Base-by-base conservation (phyloP, 179 eudicot genomes). In the Silene vulgaris region DNA sequence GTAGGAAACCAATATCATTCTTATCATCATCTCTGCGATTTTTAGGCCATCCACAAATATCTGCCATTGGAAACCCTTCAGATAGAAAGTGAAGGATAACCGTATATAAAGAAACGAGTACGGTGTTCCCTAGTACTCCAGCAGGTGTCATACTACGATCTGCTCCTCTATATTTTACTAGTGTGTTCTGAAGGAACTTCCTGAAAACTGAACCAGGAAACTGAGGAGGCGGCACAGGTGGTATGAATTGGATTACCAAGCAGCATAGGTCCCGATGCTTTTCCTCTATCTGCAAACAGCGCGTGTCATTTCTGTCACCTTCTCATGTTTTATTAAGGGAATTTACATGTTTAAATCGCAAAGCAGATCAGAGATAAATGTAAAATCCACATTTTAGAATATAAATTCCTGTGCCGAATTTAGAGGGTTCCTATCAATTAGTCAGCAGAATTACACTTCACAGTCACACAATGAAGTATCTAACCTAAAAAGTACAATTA, bases 191-290 rank as follows among this genome's bases (percentile, higher is more conserved):
- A 76, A 94, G 84, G 72, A 94, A 90, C 66, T 90, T 87, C 86
- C 90, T 87, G 74, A 94, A 92, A 75, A 92, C 89, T 21, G 94
- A 90, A 73, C 98, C 98, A 77, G 98, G 98, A 76, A 88, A 82
- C 88, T 92, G 98, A 76, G 85, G 89, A 29, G 97, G 94, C 69
- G 76, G 74, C 74, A 80, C 88, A 66, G 98, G 97, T 43, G 98
- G 98, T 73, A 87, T 83, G 81, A 92, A 94, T 78, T 88, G 91
- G 83, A 94, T 89, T 65, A 94, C 94, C 78, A 94, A 73, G 81
- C 88, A 83, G 66, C 97, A 94, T 16, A 94, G 91, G 65, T 94
- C 96, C 82, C 94, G 84, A 66, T 94, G 98, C 87, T 87, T 94
- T 89, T 92, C 97, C 79, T 94, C 98, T 68, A 94, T 90, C 98